Evolutionary conservation across 2,329 filamentous ascomycete genomes (phyloP).

Genomic region (Talaromyces sp.): DNA sequence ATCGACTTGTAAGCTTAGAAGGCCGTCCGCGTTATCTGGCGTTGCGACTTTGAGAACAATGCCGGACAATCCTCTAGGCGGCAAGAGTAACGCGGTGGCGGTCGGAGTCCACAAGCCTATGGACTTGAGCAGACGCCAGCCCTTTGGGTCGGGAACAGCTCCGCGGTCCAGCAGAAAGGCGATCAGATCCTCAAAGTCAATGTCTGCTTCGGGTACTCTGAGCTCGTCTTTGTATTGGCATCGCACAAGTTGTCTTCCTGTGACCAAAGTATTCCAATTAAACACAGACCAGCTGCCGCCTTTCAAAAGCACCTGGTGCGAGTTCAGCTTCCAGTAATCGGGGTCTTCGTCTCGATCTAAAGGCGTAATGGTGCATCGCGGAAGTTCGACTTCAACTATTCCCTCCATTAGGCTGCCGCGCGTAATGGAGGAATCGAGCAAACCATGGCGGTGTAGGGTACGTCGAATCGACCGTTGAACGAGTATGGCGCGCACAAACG

Average conservation of each 20-base stretch:
- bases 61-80: constrained; percentile 48
- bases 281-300: constrained; percentile 64
- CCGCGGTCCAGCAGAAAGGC: constrained; percentile 62
- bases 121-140: constrained; percentile 55
- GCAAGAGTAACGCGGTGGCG: constrained; percentile 55
- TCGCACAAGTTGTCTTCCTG: constrained; percentile 60
- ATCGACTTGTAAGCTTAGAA: constrained; percentile 55
- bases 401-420: constrained; percentile 63
- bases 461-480: constrained; percentile 59
- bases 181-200: constrained; percentile 58
- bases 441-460: constrained; percentile 54
- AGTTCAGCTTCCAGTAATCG: constrained; percentile 57
- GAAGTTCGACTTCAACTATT: constrained; percentile 63
- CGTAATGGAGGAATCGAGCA: constrained; percentile 53
- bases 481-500: constrained; percentile 57
- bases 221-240: constrained; percentile 58
- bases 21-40: constrained; percentile 58
- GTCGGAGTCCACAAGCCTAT: constrained; percentile 60
- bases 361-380: constrained; percentile 61
- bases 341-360: constrained; percentile 54
- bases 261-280: constrained; percentile 62
- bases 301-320: constrained; percentile 51
- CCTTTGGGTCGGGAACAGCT: constrained; percentile 57
- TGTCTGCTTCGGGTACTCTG: constrained; percentile 46
- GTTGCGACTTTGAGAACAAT: constrained; percentile 52